These are phyloP conservation scores for Pythium dissimile DNA, from an alignment of 352 stramenopile genomes.

Conservation along the genomic window DNA sequence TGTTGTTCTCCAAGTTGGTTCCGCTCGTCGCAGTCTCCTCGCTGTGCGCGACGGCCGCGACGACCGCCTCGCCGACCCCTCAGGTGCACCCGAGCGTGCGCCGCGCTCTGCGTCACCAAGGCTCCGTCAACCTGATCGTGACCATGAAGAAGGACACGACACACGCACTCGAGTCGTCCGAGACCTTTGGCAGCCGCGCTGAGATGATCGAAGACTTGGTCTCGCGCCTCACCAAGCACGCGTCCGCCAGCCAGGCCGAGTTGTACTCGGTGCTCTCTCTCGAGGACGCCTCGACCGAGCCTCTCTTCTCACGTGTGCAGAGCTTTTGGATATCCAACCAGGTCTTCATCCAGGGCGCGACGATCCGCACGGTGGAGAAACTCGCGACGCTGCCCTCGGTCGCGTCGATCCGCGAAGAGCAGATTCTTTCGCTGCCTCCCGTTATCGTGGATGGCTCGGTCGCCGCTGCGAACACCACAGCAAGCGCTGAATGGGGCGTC, in stretches of 20 bases:
- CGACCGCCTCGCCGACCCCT: background rate
- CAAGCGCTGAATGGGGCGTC: slow-evolving; percentile 15
- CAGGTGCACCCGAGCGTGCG: slow-evolving; percentile 12
- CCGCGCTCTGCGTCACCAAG: slow-evolving; percentile 1
- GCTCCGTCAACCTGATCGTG: slow-evolving; percentile 26
- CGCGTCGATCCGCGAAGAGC: background rate
- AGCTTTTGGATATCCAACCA: slow-evolving; percentile 28
- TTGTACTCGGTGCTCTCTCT: background rate
- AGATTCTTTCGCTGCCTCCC: background rate
- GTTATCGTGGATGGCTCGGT: background rate
- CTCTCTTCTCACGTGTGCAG: slow-evolving; percentile 21
- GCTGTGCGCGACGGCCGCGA: background rate
- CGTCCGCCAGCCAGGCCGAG: background rate
- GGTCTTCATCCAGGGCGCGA: slow-evolving; percentile 19
- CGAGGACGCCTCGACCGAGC: slow-evolving; percentile 6
- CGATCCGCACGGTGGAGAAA: slow-evolving; percentile 9
- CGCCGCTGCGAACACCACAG: background rate
- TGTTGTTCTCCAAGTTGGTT: background rate
- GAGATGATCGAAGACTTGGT: slow-evolving; percentile 8
- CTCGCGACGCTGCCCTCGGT: background rate
- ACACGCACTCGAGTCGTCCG: background rate
- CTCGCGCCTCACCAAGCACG: background rate
- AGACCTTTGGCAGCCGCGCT: background rate
- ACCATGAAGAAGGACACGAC: slow-evolving; percentile 12
- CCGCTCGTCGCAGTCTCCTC: background rate